Evolutionary conservation across 2,329 filamentous ascomycete genomes (phyloP).

Genomic region (Beauveria sp.): DNA sequence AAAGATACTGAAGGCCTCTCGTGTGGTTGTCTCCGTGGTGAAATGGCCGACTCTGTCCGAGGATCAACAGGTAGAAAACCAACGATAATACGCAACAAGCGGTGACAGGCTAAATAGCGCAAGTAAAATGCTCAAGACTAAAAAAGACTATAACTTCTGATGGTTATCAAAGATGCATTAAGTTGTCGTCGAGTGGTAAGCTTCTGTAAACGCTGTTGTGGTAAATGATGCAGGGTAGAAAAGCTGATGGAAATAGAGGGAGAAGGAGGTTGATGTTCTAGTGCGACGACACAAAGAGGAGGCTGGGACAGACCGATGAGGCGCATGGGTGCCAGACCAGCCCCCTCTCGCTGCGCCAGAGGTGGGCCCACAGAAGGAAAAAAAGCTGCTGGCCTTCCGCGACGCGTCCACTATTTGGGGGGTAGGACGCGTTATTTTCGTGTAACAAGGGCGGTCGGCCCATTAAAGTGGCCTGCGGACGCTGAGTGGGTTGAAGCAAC

Average conservation of each 20-base stretch:
- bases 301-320: conserved; percentile 11
- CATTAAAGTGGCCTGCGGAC: neutral
- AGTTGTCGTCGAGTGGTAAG: neutral
- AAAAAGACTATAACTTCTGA: neutral
- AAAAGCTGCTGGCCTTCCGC: neutral
- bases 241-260: conserved; percentile 1
- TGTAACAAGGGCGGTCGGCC: conserved; percentile 1
- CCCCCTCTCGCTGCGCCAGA: conserved; percentile 2
- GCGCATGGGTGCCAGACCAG: conserved; percentile 9
- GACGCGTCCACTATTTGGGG: neutral
- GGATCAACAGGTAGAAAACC: neutral
- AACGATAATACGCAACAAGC: neutral
- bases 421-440: conserved; percentile 9
- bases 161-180: neutral
- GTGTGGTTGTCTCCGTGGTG: neutral
- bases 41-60: neutral
- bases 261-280: conserved; percentile 11
- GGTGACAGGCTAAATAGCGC: neutral
- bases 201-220: neutral
- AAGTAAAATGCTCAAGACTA: neutral
- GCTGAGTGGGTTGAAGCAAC: neutral
- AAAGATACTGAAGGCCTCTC: neutral
- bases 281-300: conserved; percentile 9
- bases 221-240: conserved; percentile 10
- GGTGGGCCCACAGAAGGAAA: neutral